Evolutionary conservation across 2,329 filamentous ascomycete species (phyloP).

Genomic region (Huntiella savannae): DNA sequence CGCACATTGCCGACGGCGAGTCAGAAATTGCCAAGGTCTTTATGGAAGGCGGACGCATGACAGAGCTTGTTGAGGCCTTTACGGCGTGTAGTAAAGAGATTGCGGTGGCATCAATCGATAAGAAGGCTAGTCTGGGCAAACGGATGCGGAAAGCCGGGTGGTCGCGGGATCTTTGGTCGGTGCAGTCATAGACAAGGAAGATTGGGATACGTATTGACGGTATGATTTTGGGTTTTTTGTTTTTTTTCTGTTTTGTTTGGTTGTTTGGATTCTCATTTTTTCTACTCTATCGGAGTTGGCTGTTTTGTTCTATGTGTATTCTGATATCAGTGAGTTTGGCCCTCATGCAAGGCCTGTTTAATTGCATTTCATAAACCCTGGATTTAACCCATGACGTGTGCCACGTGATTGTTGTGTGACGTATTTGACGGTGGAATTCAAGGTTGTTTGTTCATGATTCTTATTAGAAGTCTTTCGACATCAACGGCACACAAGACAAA

Average conservation of each 20-base stretch:
- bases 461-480: too few relatives aligned
- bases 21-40: conserved; percentile 49
- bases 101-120: conserved; percentile 35
- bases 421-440: too few relatives aligned
- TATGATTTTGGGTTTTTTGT: neutral
- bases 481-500: too few relatives aligned
- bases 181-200: conserved; percentile 21
- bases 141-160: conserved; percentile 43
- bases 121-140: conserved; percentile 29
- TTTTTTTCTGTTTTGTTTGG: neutral
- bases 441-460: too few relatives aligned
- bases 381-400: too few relatives aligned
- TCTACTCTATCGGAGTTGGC: conserved; percentile 1
- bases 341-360: conserved; percentile 3
- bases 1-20: conserved; percentile 50
- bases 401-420: too few relatives aligned
- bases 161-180: conserved; percentile 43
- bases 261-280: conserved; percentile 1
- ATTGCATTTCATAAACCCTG: neutral
- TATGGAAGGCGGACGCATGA: conserved; percentile 45
- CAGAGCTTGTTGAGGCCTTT: conserved; percentile 57
- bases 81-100: conserved; percentile 60
- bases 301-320: conserved; percentile 4
- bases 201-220: neutral
- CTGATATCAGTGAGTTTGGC: neutral